phyloP scores from a whole-genome alignment of 1,139 yeast species.

The Scheffersomyces titani region DNA sequence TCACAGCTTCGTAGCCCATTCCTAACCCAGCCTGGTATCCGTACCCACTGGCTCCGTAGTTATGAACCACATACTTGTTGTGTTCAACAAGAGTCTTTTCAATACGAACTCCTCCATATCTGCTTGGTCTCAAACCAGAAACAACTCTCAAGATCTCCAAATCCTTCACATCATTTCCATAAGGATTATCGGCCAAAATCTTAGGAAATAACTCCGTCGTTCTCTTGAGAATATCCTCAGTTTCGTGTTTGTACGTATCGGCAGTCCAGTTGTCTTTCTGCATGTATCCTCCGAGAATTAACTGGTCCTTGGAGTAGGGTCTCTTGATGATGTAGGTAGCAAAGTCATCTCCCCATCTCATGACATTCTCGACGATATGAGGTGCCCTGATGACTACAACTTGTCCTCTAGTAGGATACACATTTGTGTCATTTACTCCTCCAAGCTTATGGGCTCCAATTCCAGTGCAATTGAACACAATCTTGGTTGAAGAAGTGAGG shows the following conservation, averaged over 20 bases:
- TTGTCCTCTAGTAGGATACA: constrained; percentile 70
- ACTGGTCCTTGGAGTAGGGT: constrained; percentile 60
- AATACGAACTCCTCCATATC: constrained; percentile 68
- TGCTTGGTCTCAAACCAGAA: constrained; percentile 69
- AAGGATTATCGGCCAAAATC: constrained; percentile 38
- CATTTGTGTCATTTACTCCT: constrained; percentile 55
- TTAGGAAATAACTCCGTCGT: constrained; percentile 57
- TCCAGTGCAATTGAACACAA: constrained; percentile 71
- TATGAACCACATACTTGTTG: constrained; percentile 48
- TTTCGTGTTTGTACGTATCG: constrained; percentile 54
- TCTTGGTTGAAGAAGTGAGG: constrained; percentile 25
- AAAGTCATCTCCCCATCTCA: constrained; percentile 53
- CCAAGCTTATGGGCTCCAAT: constrained; percentile 58
- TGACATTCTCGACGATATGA: constrained; percentile 47
- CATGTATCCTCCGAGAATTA: constrained; percentile 68
- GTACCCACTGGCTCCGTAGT: constrained; percentile 77
- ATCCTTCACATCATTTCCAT: constrained; percentile 20
- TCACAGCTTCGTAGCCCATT: constrained; percentile 41
- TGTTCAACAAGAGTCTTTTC: constrained; percentile 47
- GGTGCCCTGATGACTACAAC: constrained; percentile 65
- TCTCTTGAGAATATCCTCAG: constrained; percentile 58
- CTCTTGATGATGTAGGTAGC: constrained; percentile 73
- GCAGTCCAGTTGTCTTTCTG: constrained; percentile 61
- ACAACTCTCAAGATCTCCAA: constrained; percentile 57
- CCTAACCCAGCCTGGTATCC: constrained; percentile 77